Percentiles rank a stretch among this genome's conserved stretches.
These are phyloP conservation scores for Cryomyces minteri DNA, from an alignment of 495 filamentous ascomycete species.

Conservation along the genomic window DNA sequence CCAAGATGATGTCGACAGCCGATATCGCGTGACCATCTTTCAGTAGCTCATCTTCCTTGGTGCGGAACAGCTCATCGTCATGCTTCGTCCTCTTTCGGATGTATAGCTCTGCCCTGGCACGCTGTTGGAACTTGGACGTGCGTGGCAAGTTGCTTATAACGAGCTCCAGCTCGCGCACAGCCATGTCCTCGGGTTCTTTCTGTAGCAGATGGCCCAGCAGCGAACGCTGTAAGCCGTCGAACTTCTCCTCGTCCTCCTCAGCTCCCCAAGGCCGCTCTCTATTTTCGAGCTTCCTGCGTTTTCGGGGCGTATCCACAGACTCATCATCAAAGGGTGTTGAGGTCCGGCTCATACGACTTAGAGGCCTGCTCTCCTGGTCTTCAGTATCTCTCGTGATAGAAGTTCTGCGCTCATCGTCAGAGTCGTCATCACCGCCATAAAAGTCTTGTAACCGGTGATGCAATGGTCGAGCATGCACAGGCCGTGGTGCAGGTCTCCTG, in stretches of 20 bases:
- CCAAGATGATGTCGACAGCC: constrained; percentile 6
- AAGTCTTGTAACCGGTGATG: constrained; percentile 30
- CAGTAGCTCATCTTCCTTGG: constrained; percentile 26
- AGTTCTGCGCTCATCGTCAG: constrained; percentile 31
- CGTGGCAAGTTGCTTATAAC: constrained; percentile 22
- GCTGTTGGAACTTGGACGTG: constrained; percentile 49
- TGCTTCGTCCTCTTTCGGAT: constrained; percentile 55
- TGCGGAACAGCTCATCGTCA: constrained; percentile 60
- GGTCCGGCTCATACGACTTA: constrained; percentile 57
- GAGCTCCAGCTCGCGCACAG: constrained; percentile 21
- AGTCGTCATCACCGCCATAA: constrained; percentile 27
- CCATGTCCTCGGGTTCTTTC: constrained; percentile 26
- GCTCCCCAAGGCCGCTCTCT: constrained; percentile 11
- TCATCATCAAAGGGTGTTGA: constrained; percentile 49
- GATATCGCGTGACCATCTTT: background rate
- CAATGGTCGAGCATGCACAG: constrained; percentile 33
- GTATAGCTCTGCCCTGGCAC: constrained; percentile 37
- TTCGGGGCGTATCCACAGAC: constrained; percentile 15
- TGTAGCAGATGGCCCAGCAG: constrained; percentile 20
- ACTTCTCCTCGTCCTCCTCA: constrained; percentile 20
- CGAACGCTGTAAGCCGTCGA: constrained; percentile 15
- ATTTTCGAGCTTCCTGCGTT: constrained; percentile 16
- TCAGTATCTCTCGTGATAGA: constrained; percentile 56
- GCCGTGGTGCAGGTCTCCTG: constrained; percentile 33
- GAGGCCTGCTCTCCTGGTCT: constrained; percentile 62